These are phyloP conservation scores for Quercus wislizeni DNA, from an alignment of 306 rosid genomes.

Conservation along the genomic window DNA sequence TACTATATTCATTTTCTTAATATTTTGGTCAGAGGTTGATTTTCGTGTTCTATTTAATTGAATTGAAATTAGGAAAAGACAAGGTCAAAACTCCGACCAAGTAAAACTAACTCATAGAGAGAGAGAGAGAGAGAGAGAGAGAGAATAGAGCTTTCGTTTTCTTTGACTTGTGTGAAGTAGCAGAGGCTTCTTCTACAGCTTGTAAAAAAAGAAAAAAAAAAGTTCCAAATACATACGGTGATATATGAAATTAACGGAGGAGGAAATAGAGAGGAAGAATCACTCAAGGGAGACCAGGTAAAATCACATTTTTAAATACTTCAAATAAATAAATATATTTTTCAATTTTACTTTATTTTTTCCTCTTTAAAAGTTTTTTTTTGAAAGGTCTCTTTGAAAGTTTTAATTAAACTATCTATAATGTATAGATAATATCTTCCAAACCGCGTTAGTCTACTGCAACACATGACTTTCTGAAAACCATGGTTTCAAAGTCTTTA, in stretches of 20 bases:
- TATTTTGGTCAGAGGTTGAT: neutral
- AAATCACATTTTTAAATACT: neutral
- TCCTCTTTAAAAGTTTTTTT: neutral
- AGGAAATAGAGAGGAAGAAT: slow-evolving; percentile 31
- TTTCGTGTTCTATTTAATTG: neutral
- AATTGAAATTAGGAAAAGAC: neutral
- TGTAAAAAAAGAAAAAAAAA: neutral
- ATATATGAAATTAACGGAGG: neutral
- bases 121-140: neutral
- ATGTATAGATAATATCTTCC: neutral
- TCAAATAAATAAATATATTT: neutral
- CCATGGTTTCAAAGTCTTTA: slow-evolving; percentile 33
- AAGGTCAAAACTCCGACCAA: slow-evolving; percentile 34
- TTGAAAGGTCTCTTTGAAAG: neutral
- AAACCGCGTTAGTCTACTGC: slow-evolving; percentile 69
- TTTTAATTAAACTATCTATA: neutral
- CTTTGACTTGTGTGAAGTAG: neutral
- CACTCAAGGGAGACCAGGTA: slow-evolving; percentile 32
- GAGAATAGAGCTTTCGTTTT: neutral
- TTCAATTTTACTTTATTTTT: neutral
- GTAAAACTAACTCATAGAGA: neutral
- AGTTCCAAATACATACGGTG: neutral
- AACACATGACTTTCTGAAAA: slow-evolving; percentile 19
- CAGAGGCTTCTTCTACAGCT: neutral
- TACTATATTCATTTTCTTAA: too few relatives aligned